Evolutionary conservation across 805 yeast species (phyloP).

Genomic region (Danielia reshetovae): DNA sequence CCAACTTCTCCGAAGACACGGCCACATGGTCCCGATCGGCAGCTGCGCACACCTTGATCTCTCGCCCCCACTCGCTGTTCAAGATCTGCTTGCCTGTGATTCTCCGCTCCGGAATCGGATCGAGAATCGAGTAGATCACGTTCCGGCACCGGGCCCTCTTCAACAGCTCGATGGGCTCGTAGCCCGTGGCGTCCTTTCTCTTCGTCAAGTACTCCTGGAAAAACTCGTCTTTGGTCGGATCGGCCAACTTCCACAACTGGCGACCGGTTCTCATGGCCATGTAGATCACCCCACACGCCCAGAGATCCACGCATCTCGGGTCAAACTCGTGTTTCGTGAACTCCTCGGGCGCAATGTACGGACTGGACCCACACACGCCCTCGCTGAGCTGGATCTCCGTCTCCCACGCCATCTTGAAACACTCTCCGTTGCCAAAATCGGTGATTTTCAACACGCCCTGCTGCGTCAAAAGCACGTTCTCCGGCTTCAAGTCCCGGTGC

Average conservation of each 20-base stretch:
- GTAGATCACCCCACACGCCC: slow-evolving; percentile 92
- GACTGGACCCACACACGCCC: slow-evolving; percentile 82
- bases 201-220: slow-evolving; percentile 70
- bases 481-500: slow-evolving; percentile 88
- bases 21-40: slow-evolving; percentile 38
- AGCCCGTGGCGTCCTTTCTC: slow-evolving; percentile 79
- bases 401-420: slow-evolving; percentile 85
- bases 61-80: slow-evolving; percentile 95
- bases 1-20: not conserved
- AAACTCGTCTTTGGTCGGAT: slow-evolving; percentile 70
- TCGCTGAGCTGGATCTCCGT: slow-evolving; percentile 62
- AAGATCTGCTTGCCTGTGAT: slow-evolving; percentile 84
- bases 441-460: slow-evolving; percentile 75
- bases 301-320: slow-evolving; percentile 77
- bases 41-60: slow-evolving; percentile 73
- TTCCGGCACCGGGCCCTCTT: slow-evolving; percentile 88
- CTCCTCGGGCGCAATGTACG: slow-evolving; percentile 91
- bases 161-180: slow-evolving; percentile 83
- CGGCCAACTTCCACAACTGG: slow-evolving; percentile 86
- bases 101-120: slow-evolving; percentile 84
- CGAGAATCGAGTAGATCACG: slow-evolving; percentile 88
- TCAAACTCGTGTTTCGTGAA: slow-evolving; percentile 65
- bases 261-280: slow-evolving; percentile 95
- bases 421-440: slow-evolving; percentile 84
- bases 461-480: slow-evolving; percentile 70